phyloP scores from a whole-genome alignment of 1,139 yeast genomes.

The Candida sp. region DNA sequence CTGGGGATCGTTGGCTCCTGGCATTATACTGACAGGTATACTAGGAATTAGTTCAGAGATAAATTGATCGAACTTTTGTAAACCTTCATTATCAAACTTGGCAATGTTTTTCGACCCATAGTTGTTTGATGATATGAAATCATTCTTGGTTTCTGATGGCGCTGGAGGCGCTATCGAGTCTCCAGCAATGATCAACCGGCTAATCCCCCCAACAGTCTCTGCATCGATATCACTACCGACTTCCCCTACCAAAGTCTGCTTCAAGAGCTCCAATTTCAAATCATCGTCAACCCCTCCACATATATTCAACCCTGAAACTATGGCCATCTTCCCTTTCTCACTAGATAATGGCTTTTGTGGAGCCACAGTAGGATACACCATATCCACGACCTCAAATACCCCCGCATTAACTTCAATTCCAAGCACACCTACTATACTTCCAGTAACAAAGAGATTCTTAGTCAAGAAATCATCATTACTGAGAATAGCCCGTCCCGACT shows the following conservation, averaged over 20 bases:
- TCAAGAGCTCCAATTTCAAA: slow-evolving; percentile 56
- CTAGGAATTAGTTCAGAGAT: slow-evolving; percentile 55
- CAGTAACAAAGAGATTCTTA: slow-evolving; percentile 68
- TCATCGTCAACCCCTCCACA: slow-evolving; percentile 27
- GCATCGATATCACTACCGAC: slow-evolving; percentile 37
- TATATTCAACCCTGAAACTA: slow-evolving; percentile 73
- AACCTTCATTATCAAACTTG: slow-evolving; percentile 42
- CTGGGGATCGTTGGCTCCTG: slow-evolving; percentile 84
- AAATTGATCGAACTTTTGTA: slow-evolving; percentile 50
- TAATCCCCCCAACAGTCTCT: slow-evolving; percentile 29
- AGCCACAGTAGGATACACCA: slow-evolving; percentile 64
- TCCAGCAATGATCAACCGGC: slow-evolving; percentile 71
- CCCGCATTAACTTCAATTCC: slow-evolving; percentile 90
- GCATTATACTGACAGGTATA: slow-evolving; percentile 73
- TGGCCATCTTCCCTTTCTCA: slow-evolving; percentile 39
- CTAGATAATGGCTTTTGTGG: slow-evolving; percentile 45
- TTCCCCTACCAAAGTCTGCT: slow-evolving; percentile 73
- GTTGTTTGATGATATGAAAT: slow-evolving; percentile 36
- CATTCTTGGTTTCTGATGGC: slow-evolving; percentile 21
- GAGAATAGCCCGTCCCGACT: slow-evolving; percentile 80
- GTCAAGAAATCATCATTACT: slow-evolving; percentile 58
- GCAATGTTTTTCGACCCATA: slow-evolving; percentile 55
- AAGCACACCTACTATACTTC: slow-evolving; percentile 77
- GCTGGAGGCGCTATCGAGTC: slow-evolving; percentile 52
- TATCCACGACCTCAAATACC: slow-evolving; percentile 78